Conservation (phyloP, 208 protist species). For the Leptomonas seymouri region DNA sequence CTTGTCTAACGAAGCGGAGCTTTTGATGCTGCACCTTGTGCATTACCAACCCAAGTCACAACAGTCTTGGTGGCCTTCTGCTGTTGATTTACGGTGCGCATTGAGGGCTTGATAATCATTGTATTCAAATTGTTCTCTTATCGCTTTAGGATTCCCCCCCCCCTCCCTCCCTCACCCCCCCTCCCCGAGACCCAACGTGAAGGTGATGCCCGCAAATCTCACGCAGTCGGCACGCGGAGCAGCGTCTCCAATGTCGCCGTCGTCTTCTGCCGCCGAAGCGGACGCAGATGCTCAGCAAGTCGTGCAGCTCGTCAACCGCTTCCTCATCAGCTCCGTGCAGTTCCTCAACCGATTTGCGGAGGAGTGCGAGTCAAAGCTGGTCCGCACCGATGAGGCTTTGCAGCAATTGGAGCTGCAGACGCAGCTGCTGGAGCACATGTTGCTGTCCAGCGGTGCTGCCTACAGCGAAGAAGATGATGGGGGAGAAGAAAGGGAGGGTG, state of each 20-base stretch:
- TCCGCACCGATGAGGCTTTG: conserved; percentile 42
- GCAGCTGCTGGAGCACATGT: conserved; percentile 71
- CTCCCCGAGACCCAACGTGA: too few species aligned
- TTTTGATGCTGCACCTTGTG: too few species aligned
- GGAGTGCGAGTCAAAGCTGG: conserved; percentile 71
- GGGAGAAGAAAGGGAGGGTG: conserved; percentile 6
- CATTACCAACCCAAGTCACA: too few species aligned
- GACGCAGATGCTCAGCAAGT: conserved; percentile 53
- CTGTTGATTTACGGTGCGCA: too few species aligned
- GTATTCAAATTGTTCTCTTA: too few species aligned
- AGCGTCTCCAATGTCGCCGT: neutral
- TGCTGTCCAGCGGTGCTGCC: conserved; percentile 34
- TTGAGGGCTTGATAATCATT: too few species aligned
- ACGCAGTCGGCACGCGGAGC: neutral
- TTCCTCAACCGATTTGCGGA: conserved; percentile 85
- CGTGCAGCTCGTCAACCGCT: conserved; percentile 73
- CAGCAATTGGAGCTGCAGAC: conserved; percentile 71
- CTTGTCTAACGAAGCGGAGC: too few species aligned
- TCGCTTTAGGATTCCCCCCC: too few species aligned
- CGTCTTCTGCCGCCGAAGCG: conserved; percentile 10
- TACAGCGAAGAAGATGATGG: conserved; percentile 20
- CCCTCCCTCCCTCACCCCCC: too few species aligned
- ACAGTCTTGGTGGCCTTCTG: too few species aligned
- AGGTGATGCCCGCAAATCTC: neutral
- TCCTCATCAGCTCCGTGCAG: conserved; percentile 72